phyloP scores from a whole-genome alignment of 495 filamentous ascomycete species.

The Lentithecium fluviatile region DNA sequence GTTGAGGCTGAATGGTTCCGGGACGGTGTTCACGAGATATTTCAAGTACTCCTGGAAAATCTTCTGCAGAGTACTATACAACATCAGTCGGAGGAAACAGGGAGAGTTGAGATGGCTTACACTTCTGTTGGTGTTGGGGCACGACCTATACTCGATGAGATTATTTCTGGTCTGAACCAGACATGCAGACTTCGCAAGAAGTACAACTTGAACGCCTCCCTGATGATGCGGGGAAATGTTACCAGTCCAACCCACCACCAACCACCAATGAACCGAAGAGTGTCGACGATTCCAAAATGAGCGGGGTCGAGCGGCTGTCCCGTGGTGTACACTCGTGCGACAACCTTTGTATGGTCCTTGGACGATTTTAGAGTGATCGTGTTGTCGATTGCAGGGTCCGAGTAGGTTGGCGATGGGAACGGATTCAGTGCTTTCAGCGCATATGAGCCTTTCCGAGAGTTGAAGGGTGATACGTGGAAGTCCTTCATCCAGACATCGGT shows the following conservation, averaged over 20 bases:
- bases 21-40: constrained; percentile 47
- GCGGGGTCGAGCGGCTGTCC: constrained; percentile 51
- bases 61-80: constrained; percentile 47
- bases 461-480: constrained; percentile 75
- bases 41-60: constrained; percentile 55
- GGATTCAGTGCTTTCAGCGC: constrained; percentile 57
- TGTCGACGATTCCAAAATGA: constrained; percentile 44
- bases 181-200: constrained; percentile 55
- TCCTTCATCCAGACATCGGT: constrained; percentile 61
- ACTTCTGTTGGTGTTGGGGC: constrained; percentile 48
- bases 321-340: constrained; percentile 53
- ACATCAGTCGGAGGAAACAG: background rate
- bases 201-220: constrained; percentile 56
- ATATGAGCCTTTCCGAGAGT: constrained; percentile 61
- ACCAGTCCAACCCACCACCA: constrained; percentile 66
- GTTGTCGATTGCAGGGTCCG: constrained; percentile 48
- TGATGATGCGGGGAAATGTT: constrained; percentile 61
- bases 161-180: constrained; percentile 58
- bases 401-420: constrained; percentile 43
- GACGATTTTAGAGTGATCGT: constrained; percentile 59
- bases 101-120: constrained; percentile 7
- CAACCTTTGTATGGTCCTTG: constrained; percentile 54
- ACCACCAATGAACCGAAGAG: constrained; percentile 49
- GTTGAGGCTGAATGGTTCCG: constrained; percentile 45
- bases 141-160: constrained; percentile 52